phyloP scores from a whole-genome alignment of 1,139 yeast genomes.

The Geotrichum fermentans region DNA sequence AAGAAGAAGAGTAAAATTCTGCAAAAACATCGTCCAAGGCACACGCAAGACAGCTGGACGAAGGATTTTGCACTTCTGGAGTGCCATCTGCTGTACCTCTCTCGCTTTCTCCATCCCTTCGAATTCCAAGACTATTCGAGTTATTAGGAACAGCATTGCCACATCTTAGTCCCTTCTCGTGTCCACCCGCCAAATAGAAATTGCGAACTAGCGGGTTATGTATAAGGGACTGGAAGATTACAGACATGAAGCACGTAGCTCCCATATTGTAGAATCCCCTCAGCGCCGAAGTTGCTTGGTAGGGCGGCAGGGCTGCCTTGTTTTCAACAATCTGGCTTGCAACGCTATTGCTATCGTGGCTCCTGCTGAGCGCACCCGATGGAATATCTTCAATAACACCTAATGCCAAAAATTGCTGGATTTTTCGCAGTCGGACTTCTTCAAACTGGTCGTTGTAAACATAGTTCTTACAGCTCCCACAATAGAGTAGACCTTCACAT shows the following conservation, averaged over 20 bases:
- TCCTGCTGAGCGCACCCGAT: slow-evolving; percentile 14
- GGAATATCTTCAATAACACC: slow-evolving; percentile 18
- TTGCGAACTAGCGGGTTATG: slow-evolving; percentile 83
- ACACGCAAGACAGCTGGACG: slow-evolving; percentile 42
- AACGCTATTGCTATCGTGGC: not conserved
- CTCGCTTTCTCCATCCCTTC: not conserved
- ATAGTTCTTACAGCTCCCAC: slow-evolving; percentile 73
- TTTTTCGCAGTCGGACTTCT: slow-evolving; percentile 42
- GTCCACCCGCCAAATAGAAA: slow-evolving; percentile 70
- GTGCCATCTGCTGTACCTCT: slow-evolving; percentile 10
- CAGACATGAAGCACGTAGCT: slow-evolving; percentile 93
- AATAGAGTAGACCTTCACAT: slow-evolving; percentile 42
- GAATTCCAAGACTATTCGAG: not conserved
- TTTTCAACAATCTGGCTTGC: slow-evolving; percentile 31
- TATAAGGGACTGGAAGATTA: slow-evolving; percentile 74
- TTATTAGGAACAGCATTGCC: not conserved
- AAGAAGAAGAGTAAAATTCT: slow-evolving; percentile 52
- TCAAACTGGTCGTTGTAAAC: slow-evolving; percentile 59
- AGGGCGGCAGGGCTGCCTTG: slow-evolving; percentile 44
- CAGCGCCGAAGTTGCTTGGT: slow-evolving; percentile 65
- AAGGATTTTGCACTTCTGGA: slow-evolving; percentile 31
- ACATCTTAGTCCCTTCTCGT: slow-evolving; percentile 35
- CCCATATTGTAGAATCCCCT: slow-evolving; percentile 91
- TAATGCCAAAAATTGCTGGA: slow-evolving; percentile 15
- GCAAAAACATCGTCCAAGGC: slow-evolving; percentile 79